Conservation (phyloP, 371 early-diverging fungal genomes). For the Parasitella parasitica region DNA sequence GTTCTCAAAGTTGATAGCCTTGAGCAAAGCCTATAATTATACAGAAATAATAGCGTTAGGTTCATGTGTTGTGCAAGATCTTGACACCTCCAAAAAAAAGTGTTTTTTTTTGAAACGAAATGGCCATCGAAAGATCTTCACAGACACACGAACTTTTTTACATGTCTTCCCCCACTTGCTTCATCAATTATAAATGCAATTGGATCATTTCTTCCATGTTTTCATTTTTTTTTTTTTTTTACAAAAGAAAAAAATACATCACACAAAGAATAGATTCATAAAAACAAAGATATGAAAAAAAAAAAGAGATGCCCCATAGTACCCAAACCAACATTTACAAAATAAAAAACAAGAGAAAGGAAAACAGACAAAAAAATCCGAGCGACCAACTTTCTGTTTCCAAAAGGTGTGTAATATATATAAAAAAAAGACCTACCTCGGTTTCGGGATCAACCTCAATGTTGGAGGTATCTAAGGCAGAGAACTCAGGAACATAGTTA, state of each 20-base stretch:
- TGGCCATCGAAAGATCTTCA: slow-evolving; percentile 36
- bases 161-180: slow-evolving; percentile 4
- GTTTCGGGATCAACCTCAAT: slow-evolving; percentile 98
- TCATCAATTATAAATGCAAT: not conserved
- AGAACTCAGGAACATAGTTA: slow-evolving; percentile 99
- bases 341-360: not conserved
- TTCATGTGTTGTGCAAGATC: slow-evolving; percentile 21
- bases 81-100: slow-evolving; percentile 28
- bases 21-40: slow-evolving; percentile 81
- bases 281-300: not conserved
- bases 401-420: not conserved
- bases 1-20: slow-evolving; percentile 93
- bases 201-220: not conserved
- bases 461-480: slow-evolving; percentile 93
- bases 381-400: slow-evolving; percentile 11
- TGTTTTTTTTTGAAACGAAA: slow-evolving; percentile 15
- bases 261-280: not conserved
- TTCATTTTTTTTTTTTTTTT: not conserved
- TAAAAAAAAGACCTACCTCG: slow-evolving; percentile 45
- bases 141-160: slow-evolving; percentile 16
- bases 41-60: slow-evolving; percentile 14
- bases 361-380: slow-evolving; percentile 12
- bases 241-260: not conserved
- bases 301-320: too few relatives aligned
- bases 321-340: not conserved